Conservation (phyloP, 139 green algal genomes). For the Deuterostichococcus epilithicus region DNA sequence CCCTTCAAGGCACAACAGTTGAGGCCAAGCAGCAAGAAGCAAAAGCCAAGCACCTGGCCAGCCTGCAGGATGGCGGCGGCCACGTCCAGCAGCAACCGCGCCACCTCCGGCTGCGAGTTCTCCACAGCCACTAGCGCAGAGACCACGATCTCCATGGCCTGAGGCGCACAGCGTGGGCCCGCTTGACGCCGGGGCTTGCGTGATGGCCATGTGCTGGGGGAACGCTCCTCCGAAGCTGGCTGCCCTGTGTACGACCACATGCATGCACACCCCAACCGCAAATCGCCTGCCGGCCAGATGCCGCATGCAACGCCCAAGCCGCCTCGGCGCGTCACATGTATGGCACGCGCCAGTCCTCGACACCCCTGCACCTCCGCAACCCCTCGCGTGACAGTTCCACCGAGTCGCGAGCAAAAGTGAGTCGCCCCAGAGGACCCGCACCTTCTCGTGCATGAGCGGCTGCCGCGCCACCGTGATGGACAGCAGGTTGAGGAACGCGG, state of each 20-base stretch:
- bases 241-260: too few species aligned
- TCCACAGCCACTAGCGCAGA: constrained; percentile 25
- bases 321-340: too few species aligned
- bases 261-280: too few species aligned
- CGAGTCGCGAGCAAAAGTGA: not conserved
- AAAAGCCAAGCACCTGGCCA: not conserved
- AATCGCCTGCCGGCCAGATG: too few species aligned
- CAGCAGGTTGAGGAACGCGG: constrained; percentile 37
- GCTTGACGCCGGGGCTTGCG: too few species aligned
- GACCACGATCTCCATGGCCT: not conserved
- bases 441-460: constrained; percentile 31
- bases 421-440: not conserved
- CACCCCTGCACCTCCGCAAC: not conserved
- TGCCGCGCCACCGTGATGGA: constrained; percentile 26
- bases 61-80: constrained; percentile 14
- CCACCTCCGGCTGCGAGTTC: constrained; percentile 25
- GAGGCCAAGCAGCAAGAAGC: too few species aligned
- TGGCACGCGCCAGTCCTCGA: too few species aligned
- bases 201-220: too few species aligned
- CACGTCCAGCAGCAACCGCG: constrained; percentile 22
- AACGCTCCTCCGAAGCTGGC: too few species aligned
- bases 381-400: not conserved
- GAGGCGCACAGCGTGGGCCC: too few species aligned
- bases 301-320: too few species aligned
- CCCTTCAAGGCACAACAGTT: too few species aligned